These are phyloP conservation scores for Rickenella mellea DNA, from an alignment of 768 basidiomycete species.

Conservation along the genomic window DNA sequence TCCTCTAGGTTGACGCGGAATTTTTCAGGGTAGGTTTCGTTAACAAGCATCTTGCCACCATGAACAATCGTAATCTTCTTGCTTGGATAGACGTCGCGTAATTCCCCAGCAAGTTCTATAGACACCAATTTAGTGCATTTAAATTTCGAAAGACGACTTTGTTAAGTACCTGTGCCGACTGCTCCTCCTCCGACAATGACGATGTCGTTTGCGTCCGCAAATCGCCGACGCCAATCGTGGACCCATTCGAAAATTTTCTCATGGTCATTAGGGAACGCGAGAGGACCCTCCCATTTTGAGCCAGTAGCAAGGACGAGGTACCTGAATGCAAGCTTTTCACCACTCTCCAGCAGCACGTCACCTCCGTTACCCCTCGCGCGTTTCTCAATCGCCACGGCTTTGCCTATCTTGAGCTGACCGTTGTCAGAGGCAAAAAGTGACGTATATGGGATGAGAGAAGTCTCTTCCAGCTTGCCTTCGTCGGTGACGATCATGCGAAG, in stretches of 20 bases:
- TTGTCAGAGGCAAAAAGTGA: constrained; percentile 7
- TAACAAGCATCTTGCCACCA: constrained; percentile 6
- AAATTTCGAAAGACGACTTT: background rate
- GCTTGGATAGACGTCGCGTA: constrained; percentile 5
- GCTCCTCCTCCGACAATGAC: constrained; percentile 13
- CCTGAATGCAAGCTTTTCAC: constrained; percentile 10
- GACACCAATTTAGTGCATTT: background rate
- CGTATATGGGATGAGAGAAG: constrained; percentile 3
- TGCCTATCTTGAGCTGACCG: constrained; percentile 5
- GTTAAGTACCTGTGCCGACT: constrained; percentile 13
- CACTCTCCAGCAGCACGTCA: constrained; percentile 8
- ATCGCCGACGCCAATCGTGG: constrained; percentile 5
- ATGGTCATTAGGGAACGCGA: constrained; percentile 5
- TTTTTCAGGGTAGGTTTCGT: constrained; percentile 10
- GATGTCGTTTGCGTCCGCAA: constrained; percentile 6
- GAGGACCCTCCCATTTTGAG: constrained; percentile 6
- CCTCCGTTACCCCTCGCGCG: constrained; percentile 5
- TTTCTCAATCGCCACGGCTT: background rate
- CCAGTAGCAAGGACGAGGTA: constrained; percentile 13
- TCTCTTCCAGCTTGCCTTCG: constrained; percentile 5
- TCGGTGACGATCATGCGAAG: constrained; percentile 6
- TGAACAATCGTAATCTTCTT: constrained; percentile 11
- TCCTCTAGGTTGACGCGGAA: constrained; percentile 5
- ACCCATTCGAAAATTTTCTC: constrained; percentile 3
- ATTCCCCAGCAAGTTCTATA: constrained; percentile 10